Evolutionary conservation across 345 rosid genomes (phyloP).

Genomic region (Eucalyptus urophylla): DNA sequence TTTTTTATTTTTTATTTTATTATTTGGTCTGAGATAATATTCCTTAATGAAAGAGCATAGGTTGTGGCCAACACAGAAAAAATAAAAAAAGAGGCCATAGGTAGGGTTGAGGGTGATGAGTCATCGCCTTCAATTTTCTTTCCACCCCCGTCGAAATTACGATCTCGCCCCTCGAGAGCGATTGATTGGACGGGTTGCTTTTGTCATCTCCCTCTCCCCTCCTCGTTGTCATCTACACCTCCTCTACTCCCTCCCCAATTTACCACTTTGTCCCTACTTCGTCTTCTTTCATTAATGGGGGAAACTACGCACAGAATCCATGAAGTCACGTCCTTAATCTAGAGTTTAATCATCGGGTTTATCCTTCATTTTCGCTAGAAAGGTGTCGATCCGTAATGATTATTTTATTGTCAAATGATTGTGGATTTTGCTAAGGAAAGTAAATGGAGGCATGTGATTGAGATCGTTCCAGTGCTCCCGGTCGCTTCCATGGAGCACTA

Average conservation of each 20-base stretch:
- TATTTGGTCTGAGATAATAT: not conserved
- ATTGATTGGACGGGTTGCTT: slow-evolving; percentile 8
- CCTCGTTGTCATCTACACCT: not conserved
- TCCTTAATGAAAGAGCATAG: not conserved
- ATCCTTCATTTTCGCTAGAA: not conserved
- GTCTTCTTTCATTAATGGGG: not conserved
- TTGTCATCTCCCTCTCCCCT: not conserved
- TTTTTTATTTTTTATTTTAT: not conserved
- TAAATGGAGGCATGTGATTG: not conserved
- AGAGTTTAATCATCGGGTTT: not conserved
- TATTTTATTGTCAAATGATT: not conserved
- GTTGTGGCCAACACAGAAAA: not conserved
- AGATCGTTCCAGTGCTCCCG: not conserved
- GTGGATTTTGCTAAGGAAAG: not conserved
- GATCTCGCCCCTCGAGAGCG: not conserved
- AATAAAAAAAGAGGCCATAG: not conserved
- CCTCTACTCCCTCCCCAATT: not conserved
- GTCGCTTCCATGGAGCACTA: not conserved
- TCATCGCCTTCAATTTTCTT: not conserved
- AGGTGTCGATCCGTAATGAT: not conserved
- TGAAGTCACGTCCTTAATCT: not conserved
- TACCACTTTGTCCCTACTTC: not conserved
- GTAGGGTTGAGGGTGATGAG: not conserved
- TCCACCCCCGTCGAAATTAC: not conserved
- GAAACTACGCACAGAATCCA: no score